Conservation (phyloP, 2,329 filamentous ascomycete species). For the Fusarium sp. region DNA sequence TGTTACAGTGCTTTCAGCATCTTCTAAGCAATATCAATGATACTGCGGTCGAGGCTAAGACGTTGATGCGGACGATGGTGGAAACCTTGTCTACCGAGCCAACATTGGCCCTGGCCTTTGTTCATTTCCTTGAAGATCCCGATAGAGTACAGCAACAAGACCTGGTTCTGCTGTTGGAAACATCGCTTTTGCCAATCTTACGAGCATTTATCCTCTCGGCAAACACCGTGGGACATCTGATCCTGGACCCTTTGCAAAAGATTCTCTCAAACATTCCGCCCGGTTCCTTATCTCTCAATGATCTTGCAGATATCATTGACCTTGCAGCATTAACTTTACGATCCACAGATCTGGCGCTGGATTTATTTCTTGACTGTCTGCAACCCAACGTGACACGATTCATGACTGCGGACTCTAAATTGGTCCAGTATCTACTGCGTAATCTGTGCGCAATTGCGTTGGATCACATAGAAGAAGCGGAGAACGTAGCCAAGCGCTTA, state of each 20-base stretch:
- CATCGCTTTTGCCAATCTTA: neutral
- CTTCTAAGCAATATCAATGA: neutral
- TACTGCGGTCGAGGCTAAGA: fast-evolving
- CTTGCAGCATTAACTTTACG: constrained; percentile 27
- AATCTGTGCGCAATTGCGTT: constrained; percentile 57
- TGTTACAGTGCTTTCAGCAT: neutral
- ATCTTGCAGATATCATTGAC: constrained; percentile 22
- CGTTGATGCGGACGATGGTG: neutral
- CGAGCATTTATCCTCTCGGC: constrained; percentile 12
- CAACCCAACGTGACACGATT: constrained; percentile 52
- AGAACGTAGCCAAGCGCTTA: neutral
- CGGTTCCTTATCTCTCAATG: neutral
- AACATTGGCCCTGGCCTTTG: neutral
- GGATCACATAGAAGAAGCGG: constrained; percentile 58
- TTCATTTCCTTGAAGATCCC: neutral
- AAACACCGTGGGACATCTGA: constrained; percentile 17
- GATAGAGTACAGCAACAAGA: neutral
- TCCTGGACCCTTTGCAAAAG: constrained; percentile 18
- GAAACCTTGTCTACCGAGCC: neutral
- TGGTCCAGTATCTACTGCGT: constrained; percentile 51
- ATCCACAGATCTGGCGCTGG: constrained; percentile 27
- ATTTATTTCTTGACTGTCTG: constrained; percentile 44
- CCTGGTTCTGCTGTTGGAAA: neutral
- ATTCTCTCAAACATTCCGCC: constrained; percentile 21
- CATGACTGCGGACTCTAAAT: constrained; percentile 39